Evolutionary conservation across 768 basidiomycete genomes (phyloP).

Genomic region (Rhodotorula graminis): DNA sequence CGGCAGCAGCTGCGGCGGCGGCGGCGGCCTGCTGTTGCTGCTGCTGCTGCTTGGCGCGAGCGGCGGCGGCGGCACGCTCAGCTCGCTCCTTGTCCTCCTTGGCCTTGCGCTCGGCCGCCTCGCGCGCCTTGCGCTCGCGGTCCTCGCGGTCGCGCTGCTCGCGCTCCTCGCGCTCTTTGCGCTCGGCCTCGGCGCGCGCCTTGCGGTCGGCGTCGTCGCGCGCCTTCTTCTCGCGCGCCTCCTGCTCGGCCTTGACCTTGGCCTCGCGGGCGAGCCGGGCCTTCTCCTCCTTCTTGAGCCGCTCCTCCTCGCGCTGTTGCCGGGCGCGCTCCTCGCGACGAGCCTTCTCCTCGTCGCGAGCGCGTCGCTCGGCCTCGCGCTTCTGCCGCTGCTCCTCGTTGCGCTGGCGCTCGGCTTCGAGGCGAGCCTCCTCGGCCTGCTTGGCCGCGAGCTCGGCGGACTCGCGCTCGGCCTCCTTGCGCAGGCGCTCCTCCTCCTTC

Average conservation of each 20-base stretch:
- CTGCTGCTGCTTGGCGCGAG: conserved; percentile 31
- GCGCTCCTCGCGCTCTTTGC: conserved; percentile 48
- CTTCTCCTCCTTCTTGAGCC: conserved; percentile 49
- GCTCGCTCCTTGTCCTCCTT: conserved; percentile 45
- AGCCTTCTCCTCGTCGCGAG: conserved; percentile 52
- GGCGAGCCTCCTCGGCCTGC: conserved; percentile 68
- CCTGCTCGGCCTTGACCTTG: conserved; percentile 60
- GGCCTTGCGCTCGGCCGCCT: conserved; percentile 50
- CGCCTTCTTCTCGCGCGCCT: conserved; percentile 45
- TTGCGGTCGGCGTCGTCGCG: conserved; percentile 50
- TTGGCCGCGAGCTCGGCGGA: conserved; percentile 75
- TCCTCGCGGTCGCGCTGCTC: conserved; percentile 41
- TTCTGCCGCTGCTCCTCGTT: conserved; percentile 79
- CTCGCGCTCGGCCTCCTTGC: conserved; percentile 74
- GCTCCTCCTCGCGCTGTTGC: conserved; percentile 70
- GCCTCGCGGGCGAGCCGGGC: conserved; percentile 57
- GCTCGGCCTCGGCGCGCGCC: conserved; percentile 55
- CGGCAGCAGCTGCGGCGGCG: no score
- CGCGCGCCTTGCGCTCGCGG: conserved; percentile 54
- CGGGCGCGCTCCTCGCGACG: conserved; percentile 75
- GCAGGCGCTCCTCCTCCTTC: conserved; percentile 85
- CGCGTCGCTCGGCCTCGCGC: conserved; percentile 61
- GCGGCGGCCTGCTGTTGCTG: no score
- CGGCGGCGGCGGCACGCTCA: conserved; percentile 37
- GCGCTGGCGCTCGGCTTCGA: conserved; percentile 73